Evolutionary conservation across 495 filamentous ascomycete genomes (phyloP).

Genomic region (Neurospora pannonica): DNA sequence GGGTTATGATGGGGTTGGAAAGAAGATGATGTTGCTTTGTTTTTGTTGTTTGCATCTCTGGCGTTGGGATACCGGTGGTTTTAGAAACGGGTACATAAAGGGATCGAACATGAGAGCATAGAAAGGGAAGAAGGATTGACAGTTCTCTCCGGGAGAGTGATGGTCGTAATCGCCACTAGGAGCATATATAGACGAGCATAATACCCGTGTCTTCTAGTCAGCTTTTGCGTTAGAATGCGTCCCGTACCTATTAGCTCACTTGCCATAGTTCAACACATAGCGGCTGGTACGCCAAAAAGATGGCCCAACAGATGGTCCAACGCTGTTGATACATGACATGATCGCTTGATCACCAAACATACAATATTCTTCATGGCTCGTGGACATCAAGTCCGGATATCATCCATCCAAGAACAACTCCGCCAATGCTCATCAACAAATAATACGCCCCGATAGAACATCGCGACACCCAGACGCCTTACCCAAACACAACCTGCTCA

Average conservation of each 20-base stretch:
- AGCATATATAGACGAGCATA: background rate
- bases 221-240: background rate
- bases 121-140: background rate
- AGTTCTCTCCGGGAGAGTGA: background rate
- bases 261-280: background rate
- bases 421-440: background rate
- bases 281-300: background rate
- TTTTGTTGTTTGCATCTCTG: background rate
- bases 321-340: background rate
- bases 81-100: background rate
- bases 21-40: background rate
- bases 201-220: background rate
- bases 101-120: background rate
- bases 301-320: background rate
- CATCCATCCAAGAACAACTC: background rate
- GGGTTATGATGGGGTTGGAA: background rate
- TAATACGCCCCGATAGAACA: background rate
- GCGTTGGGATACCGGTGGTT: background rate
- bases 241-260: background rate
- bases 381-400: background rate
- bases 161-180: background rate
- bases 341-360: background rate
- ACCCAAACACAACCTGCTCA: constrained; percentile 33
- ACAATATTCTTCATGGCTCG: background rate
- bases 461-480: background rate